Evolutionary conservation across 2,329 filamentous ascomycete genomes (phyloP).

Genomic region (Tolypocladium capitatum): DNA sequence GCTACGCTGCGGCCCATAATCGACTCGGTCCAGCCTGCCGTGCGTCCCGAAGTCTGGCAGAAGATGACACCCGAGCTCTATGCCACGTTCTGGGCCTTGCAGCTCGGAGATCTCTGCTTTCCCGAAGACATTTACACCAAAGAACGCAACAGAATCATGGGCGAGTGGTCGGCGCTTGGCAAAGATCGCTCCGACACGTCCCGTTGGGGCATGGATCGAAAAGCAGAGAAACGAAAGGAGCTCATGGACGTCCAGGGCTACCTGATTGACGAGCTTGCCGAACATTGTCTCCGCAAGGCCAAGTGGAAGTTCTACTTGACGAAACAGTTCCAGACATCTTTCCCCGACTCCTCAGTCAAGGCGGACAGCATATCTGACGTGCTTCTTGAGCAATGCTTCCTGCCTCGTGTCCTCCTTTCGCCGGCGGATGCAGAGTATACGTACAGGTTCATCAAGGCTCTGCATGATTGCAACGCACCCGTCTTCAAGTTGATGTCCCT

Average conservation of each 20-base stretch:
- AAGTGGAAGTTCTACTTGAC: constrained; percentile 57
- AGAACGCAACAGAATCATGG: constrained; percentile 57
- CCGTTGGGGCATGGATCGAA: constrained; percentile 52
- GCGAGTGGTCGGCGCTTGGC: constrained; percentile 52
- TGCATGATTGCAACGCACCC: constrained; percentile 72
- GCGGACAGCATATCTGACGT: constrained; percentile 57
- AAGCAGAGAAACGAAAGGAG: constrained; percentile 49
- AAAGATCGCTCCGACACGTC: constrained; percentile 63
- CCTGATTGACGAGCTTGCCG: constrained; percentile 60
- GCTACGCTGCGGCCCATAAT: constrained; percentile 55
- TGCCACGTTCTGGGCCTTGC: constrained; percentile 82
- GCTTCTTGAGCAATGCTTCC: constrained; percentile 77
- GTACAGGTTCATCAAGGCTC: constrained; percentile 72
- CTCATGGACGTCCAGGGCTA: constrained; percentile 55
- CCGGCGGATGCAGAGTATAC: constrained; percentile 80
- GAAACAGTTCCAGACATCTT: constrained; percentile 69
- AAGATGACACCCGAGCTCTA: constrained; percentile 72
- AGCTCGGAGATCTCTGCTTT: constrained; percentile 67
- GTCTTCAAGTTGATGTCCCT: constrained; percentile 79
- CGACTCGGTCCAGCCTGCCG: constrained; percentile 46
- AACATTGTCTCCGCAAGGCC: constrained; percentile 52
- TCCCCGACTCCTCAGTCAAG: constrained; percentile 51
- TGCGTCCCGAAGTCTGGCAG: constrained; percentile 52
- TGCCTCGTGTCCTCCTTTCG: constrained; percentile 78
- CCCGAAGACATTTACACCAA: constrained; percentile 65